These are phyloP conservation scores for Alternaria brassicae DNA, from an alignment of 2,329 filamentous ascomycete species.

Conservation along the genomic window DNA sequence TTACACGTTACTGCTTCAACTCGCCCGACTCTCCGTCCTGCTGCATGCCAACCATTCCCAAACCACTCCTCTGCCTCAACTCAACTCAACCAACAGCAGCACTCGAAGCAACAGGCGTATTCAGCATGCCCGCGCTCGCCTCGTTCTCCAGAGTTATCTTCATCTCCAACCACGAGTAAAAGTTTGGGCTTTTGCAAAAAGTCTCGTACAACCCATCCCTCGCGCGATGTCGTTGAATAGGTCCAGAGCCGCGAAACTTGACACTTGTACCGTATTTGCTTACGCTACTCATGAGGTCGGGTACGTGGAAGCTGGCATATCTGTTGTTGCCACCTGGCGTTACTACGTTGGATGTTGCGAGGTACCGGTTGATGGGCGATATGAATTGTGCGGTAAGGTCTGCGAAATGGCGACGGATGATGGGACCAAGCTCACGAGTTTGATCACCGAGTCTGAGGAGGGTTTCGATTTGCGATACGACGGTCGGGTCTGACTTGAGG, in stretches of 20 bases:
- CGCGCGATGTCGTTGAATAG: conserved; percentile 47
- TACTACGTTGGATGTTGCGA: conserved; percentile 47
- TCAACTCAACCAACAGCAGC: not conserved
- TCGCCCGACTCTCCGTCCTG: rapidly evolving
- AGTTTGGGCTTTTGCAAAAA: conserved; percentile 51
- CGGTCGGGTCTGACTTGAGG: conserved; percentile 46
- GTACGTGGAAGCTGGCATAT: conserved; percentile 50
- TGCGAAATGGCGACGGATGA: conserved; percentile 52
- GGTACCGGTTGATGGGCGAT: conserved; percentile 51
- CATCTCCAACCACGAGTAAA: conserved; percentile 54
- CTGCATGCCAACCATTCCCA: not conserved
- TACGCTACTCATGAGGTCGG: conserved; percentile 48
- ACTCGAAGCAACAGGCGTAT: not conserved
- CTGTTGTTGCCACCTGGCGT: conserved; percentile 47
- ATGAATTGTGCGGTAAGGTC: conserved; percentile 52
- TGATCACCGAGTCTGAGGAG: conserved; percentile 42
- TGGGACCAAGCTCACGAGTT: conserved; percentile 44
- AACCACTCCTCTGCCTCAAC: not conserved
- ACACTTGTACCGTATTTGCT: conserved; percentile 50
- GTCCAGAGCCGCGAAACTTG: conserved; percentile 48
- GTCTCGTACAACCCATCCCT: conserved; percentile 48
- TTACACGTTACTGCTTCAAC: not conserved
- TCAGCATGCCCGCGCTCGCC: conserved; percentile 48
- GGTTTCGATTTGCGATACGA: conserved; percentile 46
- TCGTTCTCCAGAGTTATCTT: conserved; percentile 52